Evolutionary conservation across 192 early-diverging fungal genomes (phyloP).

Genomic region (Mortierella alpina): DNA sequence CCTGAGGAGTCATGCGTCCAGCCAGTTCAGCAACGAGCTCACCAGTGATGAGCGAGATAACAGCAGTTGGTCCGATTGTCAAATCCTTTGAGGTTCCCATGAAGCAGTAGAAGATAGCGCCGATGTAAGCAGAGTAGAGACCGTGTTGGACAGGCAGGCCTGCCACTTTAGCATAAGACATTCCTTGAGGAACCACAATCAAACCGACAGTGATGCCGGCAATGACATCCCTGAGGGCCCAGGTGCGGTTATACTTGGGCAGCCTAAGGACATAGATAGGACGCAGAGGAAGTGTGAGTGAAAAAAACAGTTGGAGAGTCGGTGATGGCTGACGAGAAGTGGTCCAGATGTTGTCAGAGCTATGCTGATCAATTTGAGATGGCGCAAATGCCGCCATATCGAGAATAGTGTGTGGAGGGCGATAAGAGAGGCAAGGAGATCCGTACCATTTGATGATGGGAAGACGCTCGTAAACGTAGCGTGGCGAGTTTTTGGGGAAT

Average conservation of each 20-base stretch:
- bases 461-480: conserved; percentile 41
- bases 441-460: conserved; percentile 54
- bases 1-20: conserved; percentile 64
- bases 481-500: conserved; percentile 42
- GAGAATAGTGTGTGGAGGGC: neutral
- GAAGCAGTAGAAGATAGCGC: conserved; percentile 71
- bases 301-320: neutral
- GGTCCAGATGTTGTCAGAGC: neutral
- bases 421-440: neutral
- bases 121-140: conserved; percentile 78
- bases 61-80: conserved; percentile 81
- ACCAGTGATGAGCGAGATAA: conserved; percentile 81
- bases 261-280: conserved; percentile 10
- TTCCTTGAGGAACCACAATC: conserved; percentile 78
- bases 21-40: conserved; percentile 64
- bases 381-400: neutral
- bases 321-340: neutral
- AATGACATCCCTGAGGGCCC: conserved; percentile 65
- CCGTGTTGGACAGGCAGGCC: conserved; percentile 75
- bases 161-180: conserved; percentile 81
- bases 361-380: neutral
- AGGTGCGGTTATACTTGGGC: conserved; percentile 55
- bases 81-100: conserved; percentile 83
- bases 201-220: conserved; percentile 84
- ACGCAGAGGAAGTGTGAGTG: neutral